Base-by-base conservation (phyloP, 2,329 filamentous ascomycete species). In the Aplosporella prunicola region DNA sequence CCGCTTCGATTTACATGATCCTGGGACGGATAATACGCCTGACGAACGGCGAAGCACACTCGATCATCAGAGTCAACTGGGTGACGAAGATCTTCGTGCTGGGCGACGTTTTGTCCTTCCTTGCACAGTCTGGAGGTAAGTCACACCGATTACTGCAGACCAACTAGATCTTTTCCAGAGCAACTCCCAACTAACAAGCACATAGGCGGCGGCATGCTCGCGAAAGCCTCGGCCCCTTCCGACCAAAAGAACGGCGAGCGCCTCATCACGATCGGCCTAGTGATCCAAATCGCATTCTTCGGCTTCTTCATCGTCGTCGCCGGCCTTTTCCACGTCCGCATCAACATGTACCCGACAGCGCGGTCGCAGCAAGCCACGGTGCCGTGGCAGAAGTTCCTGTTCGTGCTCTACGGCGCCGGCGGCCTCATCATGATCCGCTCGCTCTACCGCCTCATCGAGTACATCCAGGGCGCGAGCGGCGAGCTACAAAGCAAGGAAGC, bases 281-380 rank as follows among this genome's bases (percentile, higher is more conserved):
- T 65, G 11, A 50, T 73, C 25, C 69, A 75, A 43, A 56, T 73
- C 40, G 33, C 60, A 38, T 67, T 69, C 46, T 73, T 74, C 49
- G 53, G 61, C 9, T 60, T 69, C 39, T 74, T 74, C 56, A 60
- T 66, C 42, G 45, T 58, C 43, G 39, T 55, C 20, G 41, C 48
- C 11, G 50, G 47, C 4, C 30, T 57, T 35, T 60, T 56, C 44
- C 47, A 58, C 35, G 27, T 43, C 3, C 45, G 55, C 10, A 42
- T 56, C 29, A 16, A 32, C 9, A 26, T 29, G 16, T 36, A 35
- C 11, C 51, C 52, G 2, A 53, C 48, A 3, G 27, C 27, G 15
- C 38, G 32, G 11, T 34, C 32, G 8, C 28, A 14, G n/a, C 25
- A 10, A 14, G n/a, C 25, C 20, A 23, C 20, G 9, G 36, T 39